Percentiles rank a stretch among this genome's conserved stretches.
phyloP scores from a whole-genome alignment of 148 eudicot species.

The Chenopodium quinoa region DNA sequence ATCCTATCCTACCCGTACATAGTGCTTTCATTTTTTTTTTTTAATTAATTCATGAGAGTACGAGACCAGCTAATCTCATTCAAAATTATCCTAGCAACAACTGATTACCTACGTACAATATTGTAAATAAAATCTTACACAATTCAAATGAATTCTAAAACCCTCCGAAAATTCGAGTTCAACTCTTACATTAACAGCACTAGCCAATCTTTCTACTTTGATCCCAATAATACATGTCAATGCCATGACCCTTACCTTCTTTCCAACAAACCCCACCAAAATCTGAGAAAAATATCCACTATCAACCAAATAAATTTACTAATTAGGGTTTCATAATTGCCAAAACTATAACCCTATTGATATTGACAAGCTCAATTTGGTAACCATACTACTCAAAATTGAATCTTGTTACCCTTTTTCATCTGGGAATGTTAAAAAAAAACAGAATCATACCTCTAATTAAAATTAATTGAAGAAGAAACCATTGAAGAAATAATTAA shows the following conservation, averaged over 20 bases:
- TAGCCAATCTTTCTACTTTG: neutral
- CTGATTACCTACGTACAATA: too few relatives aligned
- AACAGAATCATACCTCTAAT: too few relatives aligned
- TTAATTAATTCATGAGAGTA: too few relatives aligned
- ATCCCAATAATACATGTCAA: neutral
- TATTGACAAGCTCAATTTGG: neutral
- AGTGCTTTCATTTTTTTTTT: too few relatives aligned
- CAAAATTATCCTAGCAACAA: neutral
- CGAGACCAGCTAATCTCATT: neutral
- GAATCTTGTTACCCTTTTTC: too few relatives aligned
- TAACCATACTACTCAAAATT: neutral
- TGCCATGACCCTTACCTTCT: neutral
- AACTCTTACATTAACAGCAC: neutral
- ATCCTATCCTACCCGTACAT: neutral
- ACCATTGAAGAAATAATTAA: too few relatives aligned
- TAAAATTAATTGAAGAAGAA: too few relatives aligned
- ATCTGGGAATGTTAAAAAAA: too few relatives aligned
- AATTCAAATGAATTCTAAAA: neutral
- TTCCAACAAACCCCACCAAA: neutral
- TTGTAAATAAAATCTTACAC: neutral
- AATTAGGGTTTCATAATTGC: conserved; percentile 3
- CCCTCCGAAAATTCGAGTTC: neutral
- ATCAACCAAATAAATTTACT: neutral
- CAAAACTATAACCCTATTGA: neutral
- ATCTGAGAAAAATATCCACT: neutral